A percentile compares a stretch with the other conserved stretches of the same genome.
These are phyloP conservation scores for Auriculariales sp. DNA, from an alignment of 768 basidiomycete genomes.

Conservation along the genomic window DNA sequence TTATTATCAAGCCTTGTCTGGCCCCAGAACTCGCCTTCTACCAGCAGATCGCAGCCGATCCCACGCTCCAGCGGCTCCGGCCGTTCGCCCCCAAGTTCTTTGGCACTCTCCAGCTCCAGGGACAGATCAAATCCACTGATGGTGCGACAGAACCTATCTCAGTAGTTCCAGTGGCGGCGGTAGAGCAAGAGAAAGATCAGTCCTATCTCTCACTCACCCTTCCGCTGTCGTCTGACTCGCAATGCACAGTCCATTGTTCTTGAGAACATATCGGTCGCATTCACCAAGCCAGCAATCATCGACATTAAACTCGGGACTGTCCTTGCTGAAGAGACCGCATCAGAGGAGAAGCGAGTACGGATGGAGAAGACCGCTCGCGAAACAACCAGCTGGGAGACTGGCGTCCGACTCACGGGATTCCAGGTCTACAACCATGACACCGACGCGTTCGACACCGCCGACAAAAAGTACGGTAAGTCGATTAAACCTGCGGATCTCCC, in stretches of 20 bases:
- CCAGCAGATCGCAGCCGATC: conserved; percentile 29
- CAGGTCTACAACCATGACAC: conserved; percentile 68
- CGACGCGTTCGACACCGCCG: conserved; percentile 40
- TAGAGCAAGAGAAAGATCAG: conserved; percentile 31
- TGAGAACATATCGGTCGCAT: conserved; percentile 65
- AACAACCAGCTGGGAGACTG: conserved; percentile 64
- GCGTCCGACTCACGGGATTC: conserved; percentile 77
- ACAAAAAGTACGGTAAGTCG: conserved; percentile 66
- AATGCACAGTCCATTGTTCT: conserved; percentile 57
- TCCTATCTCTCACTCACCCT: conserved; percentile 4
- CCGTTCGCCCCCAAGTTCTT: conserved; percentile 62
- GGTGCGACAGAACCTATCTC: conserved; percentile 12
- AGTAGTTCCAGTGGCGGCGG: conserved; percentile 10
- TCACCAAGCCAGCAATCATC: conserved; percentile 70
- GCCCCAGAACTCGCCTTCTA: conserved; percentile 61
- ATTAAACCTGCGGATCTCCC: conserved; percentile 55
- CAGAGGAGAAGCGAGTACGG: conserved; percentile 58
- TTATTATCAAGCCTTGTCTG: conserved; percentile 69
- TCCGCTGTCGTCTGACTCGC: neutral
- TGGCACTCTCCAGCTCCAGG: conserved; percentile 63
- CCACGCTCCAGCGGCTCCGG: conserved; percentile 9
- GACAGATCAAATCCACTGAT: conserved; percentile 28
- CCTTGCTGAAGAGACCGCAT: conserved; percentile 53
- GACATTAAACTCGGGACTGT: conserved; percentile 90
- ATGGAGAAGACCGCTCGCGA: conserved; percentile 58